Evolutionary conservation across 306 rosid species (phyloP).

Genomic region (Begonia peltatifolia): DNA sequence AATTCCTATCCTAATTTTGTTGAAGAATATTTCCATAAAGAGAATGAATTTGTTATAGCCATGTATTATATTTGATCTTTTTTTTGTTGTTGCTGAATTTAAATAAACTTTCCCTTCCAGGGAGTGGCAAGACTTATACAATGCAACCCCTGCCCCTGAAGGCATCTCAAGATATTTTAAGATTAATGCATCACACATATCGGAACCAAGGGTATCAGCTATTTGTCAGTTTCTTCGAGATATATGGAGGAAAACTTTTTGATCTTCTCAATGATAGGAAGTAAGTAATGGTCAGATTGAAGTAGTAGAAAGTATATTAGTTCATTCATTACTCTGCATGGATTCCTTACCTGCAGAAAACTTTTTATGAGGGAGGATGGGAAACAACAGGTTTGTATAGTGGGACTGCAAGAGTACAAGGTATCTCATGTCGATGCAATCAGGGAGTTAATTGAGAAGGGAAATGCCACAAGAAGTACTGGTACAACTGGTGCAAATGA

Average conservation of each 20-base stretch:
- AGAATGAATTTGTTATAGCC: too few species aligned
- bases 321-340: too few species aligned
- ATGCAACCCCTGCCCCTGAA: constrained; percentile 95
- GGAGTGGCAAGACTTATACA: constrained; percentile 93
- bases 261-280: constrained; percentile 94
- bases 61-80: too few species aligned
- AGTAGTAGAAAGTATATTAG: too few species aligned
- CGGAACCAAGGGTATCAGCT: constrained; percentile 82
- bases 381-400: constrained; percentile 91
- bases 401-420: constrained; percentile 89
- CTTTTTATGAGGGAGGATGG: constrained; percentile 99
- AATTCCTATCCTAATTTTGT: too few species aligned
- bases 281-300: constrained; percentile 22
- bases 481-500: constrained; percentile 99
- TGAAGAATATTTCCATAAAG: too few species aligned
- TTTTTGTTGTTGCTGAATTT: too few species aligned
- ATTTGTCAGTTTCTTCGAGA: constrained; percentile 95
- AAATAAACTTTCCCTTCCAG: constrained; percentile 17
- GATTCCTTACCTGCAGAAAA: constrained; percentile 35
- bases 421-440: constrained; percentile 92
- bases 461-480: constrained; percentile 85
- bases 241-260: constrained; percentile 91
- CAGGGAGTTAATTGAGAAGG: constrained; percentile 86
- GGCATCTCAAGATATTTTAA: constrained; percentile 88
- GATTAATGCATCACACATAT: constrained; percentile 94